These are phyloP conservation scores for Rhododendron henanense DNA, from an alignment of 148 eudicot genomes.

Conservation along the genomic window DNA sequence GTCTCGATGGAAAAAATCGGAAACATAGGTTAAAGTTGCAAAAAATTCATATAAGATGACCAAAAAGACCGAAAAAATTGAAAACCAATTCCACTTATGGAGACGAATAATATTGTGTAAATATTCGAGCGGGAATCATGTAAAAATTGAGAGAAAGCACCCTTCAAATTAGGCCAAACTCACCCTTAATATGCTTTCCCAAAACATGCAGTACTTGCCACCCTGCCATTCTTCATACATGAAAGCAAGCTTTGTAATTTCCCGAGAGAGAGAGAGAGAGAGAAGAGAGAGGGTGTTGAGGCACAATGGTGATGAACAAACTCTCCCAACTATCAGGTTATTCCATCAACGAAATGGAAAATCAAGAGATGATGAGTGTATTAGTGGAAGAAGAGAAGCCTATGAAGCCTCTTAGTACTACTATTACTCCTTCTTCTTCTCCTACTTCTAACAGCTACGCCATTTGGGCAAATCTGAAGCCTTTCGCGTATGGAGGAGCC, in stretches of 20 bases:
- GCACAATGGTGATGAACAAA: background rate
- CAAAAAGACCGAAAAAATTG: no score
- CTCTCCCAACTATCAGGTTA: no score
- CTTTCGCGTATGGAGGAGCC: background rate
- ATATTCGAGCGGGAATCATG: no score
- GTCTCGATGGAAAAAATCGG: no score
- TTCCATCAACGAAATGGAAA: background rate
- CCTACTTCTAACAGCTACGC: background rate
- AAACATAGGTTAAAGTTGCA: no score
- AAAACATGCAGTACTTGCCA: background rate
- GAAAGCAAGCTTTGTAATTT: background rate
- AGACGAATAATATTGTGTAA: no score
- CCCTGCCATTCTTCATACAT: background rate
- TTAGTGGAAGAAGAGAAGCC: background rate
- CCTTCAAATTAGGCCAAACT: no score
- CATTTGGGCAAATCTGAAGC: background rate
- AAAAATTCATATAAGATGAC: no score
- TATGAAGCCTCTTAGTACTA: background rate
- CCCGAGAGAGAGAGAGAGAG: background rate
- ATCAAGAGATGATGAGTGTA: background rate
- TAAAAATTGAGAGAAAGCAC: no score
- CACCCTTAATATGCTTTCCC: background rate
- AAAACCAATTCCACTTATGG: no score
- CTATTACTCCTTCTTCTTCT: background rate
- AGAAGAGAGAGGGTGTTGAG: no score